These are phyloP conservation scores for Ensete glaucum DNA, from an alignment of 176 grass and related monocot genomes.

Conservation along the genomic window DNA sequence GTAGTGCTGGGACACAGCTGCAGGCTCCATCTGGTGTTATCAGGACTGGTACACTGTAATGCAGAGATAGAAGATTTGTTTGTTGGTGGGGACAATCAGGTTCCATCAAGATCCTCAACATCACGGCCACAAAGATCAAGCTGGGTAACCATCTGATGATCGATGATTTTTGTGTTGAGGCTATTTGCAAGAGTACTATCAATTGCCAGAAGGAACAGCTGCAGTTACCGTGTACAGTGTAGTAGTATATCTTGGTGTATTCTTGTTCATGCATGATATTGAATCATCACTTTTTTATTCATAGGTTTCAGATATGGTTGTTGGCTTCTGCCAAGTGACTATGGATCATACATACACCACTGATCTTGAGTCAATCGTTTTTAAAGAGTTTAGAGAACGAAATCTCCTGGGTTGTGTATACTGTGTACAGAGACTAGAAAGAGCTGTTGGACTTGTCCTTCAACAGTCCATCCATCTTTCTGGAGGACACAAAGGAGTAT, in stretches of 20 bases:
- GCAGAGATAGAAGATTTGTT: background rate
- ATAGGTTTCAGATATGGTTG: too few relatives aligned
- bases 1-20: slow-evolving; percentile 30
- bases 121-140: background rate
- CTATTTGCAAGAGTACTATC: background rate
- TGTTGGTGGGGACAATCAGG: background rate
- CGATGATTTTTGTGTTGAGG: background rate
- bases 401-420: too few relatives aligned
- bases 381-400: too few relatives aligned
- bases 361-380: too few relatives aligned
- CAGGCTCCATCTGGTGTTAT: slow-evolving; percentile 23
- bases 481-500: too few relatives aligned
- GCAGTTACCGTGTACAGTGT: background rate
- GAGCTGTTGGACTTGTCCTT: too few relatives aligned
- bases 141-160: background rate
- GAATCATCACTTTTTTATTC: background rate
- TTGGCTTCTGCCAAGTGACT: too few relatives aligned
- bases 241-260: background rate
- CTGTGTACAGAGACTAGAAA: too few relatives aligned
- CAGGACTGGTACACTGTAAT: background rate
- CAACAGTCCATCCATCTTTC: too few relatives aligned
- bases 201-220: background rate
- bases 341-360: too few relatives aligned
- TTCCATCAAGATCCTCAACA: background rate
- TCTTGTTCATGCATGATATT: background rate